Evolutionary conservation across 345 rosid species (phyloP), one percentile per base, ranked within the genome.

Genomic region (Adansonia digitata): DNA sequence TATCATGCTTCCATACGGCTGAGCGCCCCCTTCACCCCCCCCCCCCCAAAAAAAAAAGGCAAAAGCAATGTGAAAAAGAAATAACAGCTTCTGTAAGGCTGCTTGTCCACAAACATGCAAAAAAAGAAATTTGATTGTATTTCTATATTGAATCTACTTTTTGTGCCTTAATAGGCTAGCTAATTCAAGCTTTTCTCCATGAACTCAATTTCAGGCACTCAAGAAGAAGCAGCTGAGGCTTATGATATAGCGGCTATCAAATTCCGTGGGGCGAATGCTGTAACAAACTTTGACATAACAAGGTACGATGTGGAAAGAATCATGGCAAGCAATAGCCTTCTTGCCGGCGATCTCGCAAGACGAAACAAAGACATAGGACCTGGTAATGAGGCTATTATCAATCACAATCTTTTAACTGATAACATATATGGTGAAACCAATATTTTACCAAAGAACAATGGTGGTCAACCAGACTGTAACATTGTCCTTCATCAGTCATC

Each of bases 201-300:
- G 42, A 29, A 55, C 27, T 26, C 5, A n/a, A 43, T 0, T 59
- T 67, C 80, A 94, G 98, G 97, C 79, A 92, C 98, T 0, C 98
- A 94, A 80, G 98, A 92, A 84, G 98, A 91, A 83, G 98, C 98
- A 24, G 98, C 97, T 0, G 98, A 94, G 83, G 98, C 98, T 2
- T 94, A 94, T 17, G 98, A 94, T 64, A 77, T 92, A 20, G 98
- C 98, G 0, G 98, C 97, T 1, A 94, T 94, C 49, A 94, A 94
- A 71, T 94, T 94, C 77, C 89, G 98, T 1, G 98, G 98, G 18
- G 87, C 81, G 27, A 92, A 87, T 74, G 98, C 98, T 17, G 98
- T 94, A 29, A 94, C 98, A 0, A 94, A 94, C 83, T 94, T 94
- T 26, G 95, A 92, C 78, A 87, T 92, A 71, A 78, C 92, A 5